Evolutionary conservation across 2,329 filamentous ascomycete genomes (phyloP), one percentile per base, ranked within the genome.

Genomic region (Epichloe brachyelytri): DNA sequence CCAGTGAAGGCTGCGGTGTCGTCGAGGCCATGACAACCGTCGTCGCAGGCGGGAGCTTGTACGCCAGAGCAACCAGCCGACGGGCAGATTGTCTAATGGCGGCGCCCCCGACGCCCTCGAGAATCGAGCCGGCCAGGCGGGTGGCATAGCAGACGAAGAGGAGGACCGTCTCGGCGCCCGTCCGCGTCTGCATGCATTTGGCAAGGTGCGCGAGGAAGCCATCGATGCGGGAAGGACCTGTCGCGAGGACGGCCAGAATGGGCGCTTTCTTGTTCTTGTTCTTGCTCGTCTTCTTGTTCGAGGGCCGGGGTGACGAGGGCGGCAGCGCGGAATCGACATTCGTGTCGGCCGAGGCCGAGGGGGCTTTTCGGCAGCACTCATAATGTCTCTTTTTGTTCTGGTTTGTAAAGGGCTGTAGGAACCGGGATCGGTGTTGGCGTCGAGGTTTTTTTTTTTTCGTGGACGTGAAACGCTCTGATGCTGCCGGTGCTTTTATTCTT

Each of bases 141-240:
- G 83, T 75, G 53, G 74, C 69, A 71, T 90, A 91, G 69, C 82
- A 80, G 55, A 83, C 64, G 57, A 84, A 79, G 55, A 83, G 77
- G 59, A 90, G 79, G 55, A 82, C 72, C 46, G 78, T 77, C 68
- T 89, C 86, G 64, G 84, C 80, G 61, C 85, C 85, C 37, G 76
- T 67, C 43, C 85, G 80, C 10, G 83, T 85, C 56, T 80, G 76
- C 58, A 88, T 72, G 62, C 85, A 79, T 57, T 80, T 80, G 61
- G 75, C 69, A 46, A 82, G 71, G 64, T 76, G 75, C 26, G 71
- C 63, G 55, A 83, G 65, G 62, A 80, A 77, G 63, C 67, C 70
- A 62, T 82, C 78, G 58, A 71, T 37, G 59, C 55, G 56, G 38
- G 55, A 54, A 19, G 62, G 59, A 11, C 52, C 55, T n/a, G 56